Base-by-base conservation (phyloP, 2,329 filamentous ascomycete genomes). In the Hypoxylon sp. region DNA sequence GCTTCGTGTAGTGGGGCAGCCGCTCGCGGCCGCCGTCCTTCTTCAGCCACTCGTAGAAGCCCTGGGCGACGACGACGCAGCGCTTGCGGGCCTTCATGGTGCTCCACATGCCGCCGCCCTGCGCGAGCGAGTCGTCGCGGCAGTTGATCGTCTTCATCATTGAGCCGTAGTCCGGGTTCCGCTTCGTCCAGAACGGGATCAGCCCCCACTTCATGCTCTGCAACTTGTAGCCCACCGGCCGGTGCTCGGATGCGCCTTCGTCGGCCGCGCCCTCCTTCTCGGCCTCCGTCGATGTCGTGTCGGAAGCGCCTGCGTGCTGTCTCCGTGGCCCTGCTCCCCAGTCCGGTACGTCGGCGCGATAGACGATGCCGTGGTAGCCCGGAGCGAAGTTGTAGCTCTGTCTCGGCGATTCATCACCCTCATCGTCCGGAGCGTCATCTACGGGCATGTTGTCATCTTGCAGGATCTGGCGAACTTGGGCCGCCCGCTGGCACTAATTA, bases 161-260 rank as follows among this genome's bases (percentile, higher is more conserved):
- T 1, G 87, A 86, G 21, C 84, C 81, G 69, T 95, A 94, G 69
- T 92, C 87, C 0, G 92, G 91, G 48, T 87, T 87, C 10, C 88
- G 83, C 77, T 94, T 96, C 3, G 91, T 96, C 94, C 94, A 98
- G 74, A 89, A 97, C 0, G 95, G 94, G 11, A 98, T 81, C 5
- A 99, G 82, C 0, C 94, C 95, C 95, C 95, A 99, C 82, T 92
- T 94, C 90, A 98, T 98, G 2, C 87, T 82, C 72, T 97, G 92
- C 7, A 99, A 79, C 73, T 90, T 94, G 78, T 96, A 97, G 65
- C 77, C 86, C 8, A 81, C 47, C n/a, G 49, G 35, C 27, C 29
- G 41, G 17, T 48, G 10, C 20, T 35, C 10, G 17, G 53, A 42
- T 4, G 26, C 20, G 15, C 50, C 47, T 13, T 58, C 37, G 9